A percentile compares a stretch with the other conserved stretches of the same genome.
These are phyloP conservation scores for Centaurea solstitialis DNA, from an alignment of 129 eudicot genomes.

Conservation along the genomic window DNA sequence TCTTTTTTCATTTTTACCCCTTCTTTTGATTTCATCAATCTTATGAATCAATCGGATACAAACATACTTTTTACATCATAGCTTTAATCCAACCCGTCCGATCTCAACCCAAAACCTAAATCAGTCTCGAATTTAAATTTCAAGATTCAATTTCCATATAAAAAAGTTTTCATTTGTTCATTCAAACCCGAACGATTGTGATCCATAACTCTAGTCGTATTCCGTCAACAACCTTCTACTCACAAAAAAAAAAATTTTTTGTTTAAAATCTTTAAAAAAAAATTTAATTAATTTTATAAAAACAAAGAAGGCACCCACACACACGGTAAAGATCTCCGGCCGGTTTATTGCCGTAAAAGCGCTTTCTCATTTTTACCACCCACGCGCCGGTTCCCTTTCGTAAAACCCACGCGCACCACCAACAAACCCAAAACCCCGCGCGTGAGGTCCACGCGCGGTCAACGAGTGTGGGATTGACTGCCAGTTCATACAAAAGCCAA, in stretches of 20 bases:
- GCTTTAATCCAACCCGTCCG: neutral
- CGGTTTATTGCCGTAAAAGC: conserved; percentile 11
- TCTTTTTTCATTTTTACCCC: no score
- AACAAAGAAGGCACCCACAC: neutral
- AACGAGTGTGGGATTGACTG: neutral
- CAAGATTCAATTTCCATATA: no score
- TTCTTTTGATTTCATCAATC: neutral
- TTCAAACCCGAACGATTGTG: no score
- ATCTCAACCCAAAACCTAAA: no score
- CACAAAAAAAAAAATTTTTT: no score
- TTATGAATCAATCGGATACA: no score
- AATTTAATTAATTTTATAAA: neutral
- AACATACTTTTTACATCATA: neutral
- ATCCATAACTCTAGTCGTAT: no score
- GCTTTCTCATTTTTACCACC: neutral
- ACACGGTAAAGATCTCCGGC: conserved; percentile 9
- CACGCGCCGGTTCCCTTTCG: neutral
- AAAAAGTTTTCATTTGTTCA: no score
- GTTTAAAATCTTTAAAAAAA: no score
- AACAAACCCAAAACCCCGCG: neutral
- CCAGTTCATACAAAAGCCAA: conserved; percentile 16
- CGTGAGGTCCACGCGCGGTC: neutral
- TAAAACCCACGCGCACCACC: neutral
- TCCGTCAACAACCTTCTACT: no score
- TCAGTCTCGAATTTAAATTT: no score